Evolutionary conservation across 108 stramenopile genomes (phyloP), one percentile per base, ranked within the genome.

Genomic region (Nannochloropsis salina): DNA sequence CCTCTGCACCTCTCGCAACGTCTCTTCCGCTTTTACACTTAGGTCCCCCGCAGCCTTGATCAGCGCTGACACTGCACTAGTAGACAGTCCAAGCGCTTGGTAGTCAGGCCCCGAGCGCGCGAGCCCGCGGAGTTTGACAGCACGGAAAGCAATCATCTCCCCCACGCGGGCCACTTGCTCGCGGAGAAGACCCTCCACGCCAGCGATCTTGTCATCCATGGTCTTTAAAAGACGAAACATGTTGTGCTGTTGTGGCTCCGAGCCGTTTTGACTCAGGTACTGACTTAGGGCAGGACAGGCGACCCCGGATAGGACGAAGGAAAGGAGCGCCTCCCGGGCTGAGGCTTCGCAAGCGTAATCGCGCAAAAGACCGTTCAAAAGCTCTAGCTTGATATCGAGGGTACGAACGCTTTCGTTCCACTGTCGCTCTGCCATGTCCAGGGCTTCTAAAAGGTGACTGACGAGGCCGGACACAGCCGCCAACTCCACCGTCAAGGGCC

Each of bases 241-340:
- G 61, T 74, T 74, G 0, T 74, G 61, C 6, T 74, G 61, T 74
- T 74, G 61, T 74, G 61, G 61, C 6, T 74, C 61, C 20, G 61
- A 74, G 61, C 61, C 61, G n/a, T 74, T 74, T 74, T 74, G 61
- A n/a, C 61, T 74, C 20, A 74, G 61, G 61, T 74, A 74, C n/a
- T 74, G 61, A 74, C n/a, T 74, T 4, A 74, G 61, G 61, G 61
- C 61, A 8, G 61, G 61, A n/a, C 61, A 74, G 8, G 61, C 61
- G 15, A 74, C 61, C n/a, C 61, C 61, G n/a, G 61, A 74, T n/a
- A 74, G n/a, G 61, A 74, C 61, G 1, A 74, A 74, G 20, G 61
- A 74, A 15, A 74, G n/a, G 2, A 74, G n/a, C 61, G n/a, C 61
- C 61, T 74, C 61, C 2, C 61, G 61, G 20, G 61, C 61, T 8